Evolutionary conservation across 2,329 filamentous ascomycete genomes (phyloP).

Genomic region (Scedosporium aurantiacum): DNA sequence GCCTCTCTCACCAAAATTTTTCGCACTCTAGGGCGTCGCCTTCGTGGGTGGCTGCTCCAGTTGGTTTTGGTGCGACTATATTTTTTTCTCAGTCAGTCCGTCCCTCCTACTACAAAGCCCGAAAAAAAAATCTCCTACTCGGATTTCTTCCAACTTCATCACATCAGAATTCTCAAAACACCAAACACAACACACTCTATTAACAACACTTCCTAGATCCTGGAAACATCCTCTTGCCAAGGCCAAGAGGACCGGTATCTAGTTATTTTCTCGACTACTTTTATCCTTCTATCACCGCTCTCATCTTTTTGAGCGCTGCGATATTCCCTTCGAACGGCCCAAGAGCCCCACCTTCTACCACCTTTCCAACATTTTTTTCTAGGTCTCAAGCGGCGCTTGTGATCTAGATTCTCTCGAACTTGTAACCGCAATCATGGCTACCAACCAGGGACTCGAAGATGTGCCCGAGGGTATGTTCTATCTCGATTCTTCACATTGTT

Average conservation of each 20-base stretch:
- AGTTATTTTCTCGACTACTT: conserved; percentile 7
- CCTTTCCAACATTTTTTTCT: conserved; percentile 34
- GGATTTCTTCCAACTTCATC: neutral
- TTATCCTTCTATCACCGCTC: conserved; percentile 3
- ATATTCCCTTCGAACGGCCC: conserved; percentile 5
- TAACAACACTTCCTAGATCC: conserved; percentile 3
- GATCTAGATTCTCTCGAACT: conserved; percentile 47
- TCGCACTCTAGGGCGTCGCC: neutral
- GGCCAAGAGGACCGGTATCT: conserved; percentile 8
- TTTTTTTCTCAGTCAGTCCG: neutral
- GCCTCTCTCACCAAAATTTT: conserved; percentile 4
- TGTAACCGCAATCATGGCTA: conserved; percentile 88
- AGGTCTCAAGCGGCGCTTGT: conserved; percentile 73
- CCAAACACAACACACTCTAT: conserved; percentile 4
- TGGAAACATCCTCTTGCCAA: conserved; percentile 7
- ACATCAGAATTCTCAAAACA: conserved; percentile 3
- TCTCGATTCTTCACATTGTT: neutral
- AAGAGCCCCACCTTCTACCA: conserved; percentile 18
- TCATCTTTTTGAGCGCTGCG: conserved; percentile 2
- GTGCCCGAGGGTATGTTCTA: conserved; percentile 75
- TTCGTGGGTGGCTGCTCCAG: conserved; percentile 2
- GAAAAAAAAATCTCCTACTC: conserved; percentile 8
- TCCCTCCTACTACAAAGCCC: neutral
- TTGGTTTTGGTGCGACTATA: neutral
- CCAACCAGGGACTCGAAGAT: conserved; percentile 96